phyloP scores from a whole-genome alignment of 345 rosid species.

The Euphorbia peplus region DNA sequence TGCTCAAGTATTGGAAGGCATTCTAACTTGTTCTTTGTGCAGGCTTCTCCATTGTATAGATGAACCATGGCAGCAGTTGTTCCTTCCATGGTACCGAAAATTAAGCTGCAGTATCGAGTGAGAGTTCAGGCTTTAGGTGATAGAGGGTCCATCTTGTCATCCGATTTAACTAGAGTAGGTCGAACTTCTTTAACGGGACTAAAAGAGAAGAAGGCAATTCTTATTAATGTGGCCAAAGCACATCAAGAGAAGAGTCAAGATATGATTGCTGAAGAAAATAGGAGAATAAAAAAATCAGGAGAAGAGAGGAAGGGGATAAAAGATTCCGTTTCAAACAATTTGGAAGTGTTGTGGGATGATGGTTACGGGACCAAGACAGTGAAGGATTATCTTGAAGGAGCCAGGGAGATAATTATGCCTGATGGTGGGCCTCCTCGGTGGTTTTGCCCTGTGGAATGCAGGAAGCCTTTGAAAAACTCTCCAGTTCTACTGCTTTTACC shows the following conservation, averaged over 20 bases:
- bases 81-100: constrained; percentile 23
- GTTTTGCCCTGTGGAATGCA: constrained; percentile 87
- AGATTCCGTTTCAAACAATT: constrained; percentile 31
- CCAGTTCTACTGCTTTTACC: constrained; percentile 81
- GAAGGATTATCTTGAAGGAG: constrained; percentile 56
- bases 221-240: background rate
- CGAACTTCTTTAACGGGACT: constrained; percentile 34
- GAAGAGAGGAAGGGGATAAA: constrained; percentile 25
- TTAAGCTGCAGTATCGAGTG: constrained; percentile 34
- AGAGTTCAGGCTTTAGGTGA: constrained; percentile 43
- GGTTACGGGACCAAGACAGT: constrained; percentile 61
- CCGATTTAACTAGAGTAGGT: constrained; percentile 31
- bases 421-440: constrained; percentile 87
- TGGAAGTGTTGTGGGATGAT: constrained; percentile 84
- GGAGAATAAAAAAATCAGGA: constrained; percentile 27
- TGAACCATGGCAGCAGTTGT: constrained; percentile 35
- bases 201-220: constrained; percentile 24
- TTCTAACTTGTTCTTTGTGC: background rate
- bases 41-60: constrained; percentile 3
- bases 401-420: constrained; percentile 54
- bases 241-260: constrained; percentile 10
- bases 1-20: background rate
- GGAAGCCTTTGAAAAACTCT: constrained; percentile 54
- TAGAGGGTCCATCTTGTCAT: constrained; percentile 33
- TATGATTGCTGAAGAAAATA: constrained; percentile 32